These are phyloP conservation scores for Tricholoma sp. DNA, from an alignment of 768 basidiomycete species.

Conservation along the genomic window DNA sequence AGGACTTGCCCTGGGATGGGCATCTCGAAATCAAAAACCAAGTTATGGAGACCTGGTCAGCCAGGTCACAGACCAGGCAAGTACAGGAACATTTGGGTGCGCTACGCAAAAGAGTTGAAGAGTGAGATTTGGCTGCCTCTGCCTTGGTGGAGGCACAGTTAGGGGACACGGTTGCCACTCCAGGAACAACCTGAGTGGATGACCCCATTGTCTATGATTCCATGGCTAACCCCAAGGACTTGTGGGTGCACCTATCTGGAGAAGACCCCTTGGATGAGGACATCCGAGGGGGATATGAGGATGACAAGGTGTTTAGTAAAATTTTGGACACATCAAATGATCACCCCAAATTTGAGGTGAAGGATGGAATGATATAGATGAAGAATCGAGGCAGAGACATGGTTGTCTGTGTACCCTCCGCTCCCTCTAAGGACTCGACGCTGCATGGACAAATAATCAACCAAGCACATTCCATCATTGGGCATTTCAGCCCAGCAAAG, in stretches of 20 bases:
- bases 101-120: neutral
- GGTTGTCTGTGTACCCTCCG: slow-evolving; percentile 17
- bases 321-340: neutral
- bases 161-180: neutral
- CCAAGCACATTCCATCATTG: slow-evolving; percentile 23
- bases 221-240: neutral
- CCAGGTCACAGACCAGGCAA: neutral
- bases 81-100: neutral
- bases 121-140: too few species aligned
- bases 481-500: slow-evolving; percentile 22
- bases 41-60: neutral
- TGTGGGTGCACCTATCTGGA: neutral
- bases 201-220: neutral
- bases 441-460: slow-evolving; percentile 11
- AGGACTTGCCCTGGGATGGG: slow-evolving; percentile 4
- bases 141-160: neutral
- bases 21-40: too few species aligned
- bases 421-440: neutral
- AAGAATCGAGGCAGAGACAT: neutral
- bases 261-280: neutral
- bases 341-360: neutral
- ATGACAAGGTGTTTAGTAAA: neutral
- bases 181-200: neutral
- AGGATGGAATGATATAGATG: neutral
- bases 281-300: neutral